Conservation (phyloP, 257 asterid genomes). For the Solanum chilense region DNA sequence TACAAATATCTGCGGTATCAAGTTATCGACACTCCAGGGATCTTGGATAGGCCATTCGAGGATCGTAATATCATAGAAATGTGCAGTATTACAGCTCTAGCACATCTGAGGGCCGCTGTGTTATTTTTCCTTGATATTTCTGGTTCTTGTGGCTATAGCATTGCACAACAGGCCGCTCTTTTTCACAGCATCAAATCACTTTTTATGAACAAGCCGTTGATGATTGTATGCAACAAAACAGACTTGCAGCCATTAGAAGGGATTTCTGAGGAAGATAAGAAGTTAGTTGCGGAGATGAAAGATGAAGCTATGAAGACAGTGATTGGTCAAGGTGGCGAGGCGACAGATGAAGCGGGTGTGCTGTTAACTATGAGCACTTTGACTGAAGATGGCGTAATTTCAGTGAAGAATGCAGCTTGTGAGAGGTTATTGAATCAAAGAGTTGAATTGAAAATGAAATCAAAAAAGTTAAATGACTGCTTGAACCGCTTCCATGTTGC, state of each 20-base stretch:
- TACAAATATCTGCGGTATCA: conserved; percentile 84
- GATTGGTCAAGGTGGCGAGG: conserved; percentile 82
- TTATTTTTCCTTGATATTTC: conserved; percentile 88
- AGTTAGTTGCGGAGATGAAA: conserved; percentile 78
- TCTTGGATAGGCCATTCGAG: conserved; percentile 90
- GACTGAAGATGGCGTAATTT: conserved; percentile 77
- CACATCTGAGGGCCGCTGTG: conserved; percentile 94
- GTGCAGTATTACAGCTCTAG: conserved; percentile 98
- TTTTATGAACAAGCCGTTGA: conserved; percentile 84
- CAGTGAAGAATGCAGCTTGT: conserved; percentile 89
- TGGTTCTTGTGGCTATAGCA: conserved; percentile 94
- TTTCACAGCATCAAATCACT: conserved; percentile 93
- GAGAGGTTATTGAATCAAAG: conserved; percentile 85
- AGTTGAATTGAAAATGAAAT: conserved; percentile 89
- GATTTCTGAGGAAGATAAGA: conserved; percentile 73
- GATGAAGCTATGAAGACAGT: conserved; percentile 88
- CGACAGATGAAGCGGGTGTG: conserved; percentile 51
- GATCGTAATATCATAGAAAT: conserved; percentile 96
- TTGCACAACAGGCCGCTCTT: conserved; percentile 87
- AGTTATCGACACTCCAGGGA: conserved; percentile 97
- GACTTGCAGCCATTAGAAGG: conserved; percentile 84
- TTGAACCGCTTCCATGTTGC: conserved; percentile 93
- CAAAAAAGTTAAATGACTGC: conserved; percentile 74
- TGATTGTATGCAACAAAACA: conserved; percentile 86
- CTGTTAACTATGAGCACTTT: conserved; percentile 89